Percentiles rank a stretch among this genome's conserved stretches.
These are phyloP conservation scores for Penicillium fuscoglaucum DNA, from an alignment of 2,329 filamentous ascomycete genomes.

Conservation along the genomic window DNA sequence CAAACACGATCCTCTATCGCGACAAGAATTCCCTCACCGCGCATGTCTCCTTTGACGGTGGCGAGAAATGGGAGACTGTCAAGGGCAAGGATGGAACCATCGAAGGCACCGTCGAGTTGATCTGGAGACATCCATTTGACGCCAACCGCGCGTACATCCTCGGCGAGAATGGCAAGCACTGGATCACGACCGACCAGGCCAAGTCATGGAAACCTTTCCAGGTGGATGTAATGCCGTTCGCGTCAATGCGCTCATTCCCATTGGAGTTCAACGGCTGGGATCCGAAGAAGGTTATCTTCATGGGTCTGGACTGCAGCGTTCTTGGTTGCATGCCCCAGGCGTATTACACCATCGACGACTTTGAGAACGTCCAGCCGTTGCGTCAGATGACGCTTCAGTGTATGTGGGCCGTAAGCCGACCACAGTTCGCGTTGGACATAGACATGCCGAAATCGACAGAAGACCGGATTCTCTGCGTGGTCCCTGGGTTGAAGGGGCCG, in stretches of 20 bases:
- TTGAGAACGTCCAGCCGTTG: constrained; percentile 67
- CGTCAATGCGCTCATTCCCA: constrained; percentile 49
- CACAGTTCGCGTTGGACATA: constrained; percentile 58
- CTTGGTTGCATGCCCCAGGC: constrained; percentile 63
- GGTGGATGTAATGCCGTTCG: constrained; percentile 59
- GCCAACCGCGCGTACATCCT: constrained; percentile 76
- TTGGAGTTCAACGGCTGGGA: constrained; percentile 82
- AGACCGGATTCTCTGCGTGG: constrained; percentile 76
- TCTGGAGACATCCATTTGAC: constrained; percentile 78
- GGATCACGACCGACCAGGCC: constrained; percentile 78
- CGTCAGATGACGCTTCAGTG: constrained; percentile 72
- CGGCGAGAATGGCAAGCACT: constrained; percentile 69
- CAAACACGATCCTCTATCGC: constrained; percentile 75
- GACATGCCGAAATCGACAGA: constrained; percentile 65
- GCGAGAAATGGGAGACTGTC: constrained; percentile 70
- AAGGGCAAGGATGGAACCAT: constrained; percentile 60
- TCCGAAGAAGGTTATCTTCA: constrained; percentile 81
- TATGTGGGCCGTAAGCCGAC: constrained; percentile 80
- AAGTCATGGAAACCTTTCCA: constrained; percentile 77
- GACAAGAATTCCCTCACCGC: constrained; percentile 65
- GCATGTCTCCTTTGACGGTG: constrained; percentile 78
- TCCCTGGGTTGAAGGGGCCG: constrained; percentile 69
- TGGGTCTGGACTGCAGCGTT: constrained; percentile 68
- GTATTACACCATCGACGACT: constrained; percentile 82
- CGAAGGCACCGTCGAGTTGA: constrained; percentile 51